phyloP scores from a whole-genome alignment of 2,329 filamentous ascomycete species.

The Penicillium sp. region DNA sequence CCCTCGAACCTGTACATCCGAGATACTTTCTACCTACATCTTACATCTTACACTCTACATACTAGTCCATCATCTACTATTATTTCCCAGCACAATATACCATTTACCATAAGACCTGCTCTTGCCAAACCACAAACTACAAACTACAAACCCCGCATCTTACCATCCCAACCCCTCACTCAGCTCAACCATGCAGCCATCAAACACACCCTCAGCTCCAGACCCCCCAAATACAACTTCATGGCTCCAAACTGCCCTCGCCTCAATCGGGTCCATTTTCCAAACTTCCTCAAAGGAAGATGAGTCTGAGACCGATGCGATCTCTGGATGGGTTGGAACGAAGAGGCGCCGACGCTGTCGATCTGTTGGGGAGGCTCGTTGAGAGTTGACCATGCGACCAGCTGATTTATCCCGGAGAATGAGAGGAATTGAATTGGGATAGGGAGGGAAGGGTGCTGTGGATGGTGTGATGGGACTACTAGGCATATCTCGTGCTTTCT shows the following conservation, averaged over 20 bases:
- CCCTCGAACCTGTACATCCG: not conserved
- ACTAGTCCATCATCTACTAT: not conserved
- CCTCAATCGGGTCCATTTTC: conserved; percentile 16
- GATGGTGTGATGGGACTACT: not conserved
- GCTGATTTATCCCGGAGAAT: not conserved
- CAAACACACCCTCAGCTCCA: not conserved
- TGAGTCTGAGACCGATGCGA: conserved; percentile 20
- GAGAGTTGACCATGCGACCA: not conserved
- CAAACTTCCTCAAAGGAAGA: not conserved
- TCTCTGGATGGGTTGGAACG: conserved; percentile 23
- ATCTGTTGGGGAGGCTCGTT: conserved; percentile 21
- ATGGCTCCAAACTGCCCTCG: conserved; percentile 15
- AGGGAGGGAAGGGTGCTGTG: not conserved
- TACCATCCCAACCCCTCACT: not conserved
- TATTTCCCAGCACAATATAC: not conserved
- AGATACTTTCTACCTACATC: not conserved
- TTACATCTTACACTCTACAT: not conserved
- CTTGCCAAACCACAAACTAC: not conserved
- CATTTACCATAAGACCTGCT: not conserved
- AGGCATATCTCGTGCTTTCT: not conserved
- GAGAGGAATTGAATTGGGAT: not conserved
- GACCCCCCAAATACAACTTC: not conserved
- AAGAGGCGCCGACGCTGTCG: conserved; percentile 20
- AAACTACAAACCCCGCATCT: not conserved
- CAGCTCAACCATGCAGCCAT: not conserved